phyloP scores from a whole-genome alignment of 2,329 filamentous ascomycete genomes.

The Simplicillium sp. region DNA sequence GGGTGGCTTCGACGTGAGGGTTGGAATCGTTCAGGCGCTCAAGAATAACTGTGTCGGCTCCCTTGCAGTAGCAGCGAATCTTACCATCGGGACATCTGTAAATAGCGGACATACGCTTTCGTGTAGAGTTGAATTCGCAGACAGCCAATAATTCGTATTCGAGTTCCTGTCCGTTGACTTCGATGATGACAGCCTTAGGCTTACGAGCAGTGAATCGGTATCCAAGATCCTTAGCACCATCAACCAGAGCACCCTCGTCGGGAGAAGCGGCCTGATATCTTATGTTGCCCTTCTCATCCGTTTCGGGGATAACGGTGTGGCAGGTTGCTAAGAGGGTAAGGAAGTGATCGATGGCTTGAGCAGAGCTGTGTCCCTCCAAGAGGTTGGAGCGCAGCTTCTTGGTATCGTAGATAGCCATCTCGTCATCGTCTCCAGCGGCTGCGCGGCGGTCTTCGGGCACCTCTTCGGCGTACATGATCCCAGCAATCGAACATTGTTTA shows the following conservation, averaged over 20 bases:
- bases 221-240: slow-evolving; percentile 76
- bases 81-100: slow-evolving; percentile 95
- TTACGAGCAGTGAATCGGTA: slow-evolving; percentile 89
- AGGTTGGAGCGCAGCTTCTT: slow-evolving; percentile 64
- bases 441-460: slow-evolving; percentile 84
- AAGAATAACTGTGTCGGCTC: slow-evolving; percentile 93
- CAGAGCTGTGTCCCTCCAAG: slow-evolving; percentile 38
- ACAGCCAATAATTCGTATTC: slow-evolving; percentile 91
- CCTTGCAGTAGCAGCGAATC: slow-evolving; percentile 89
- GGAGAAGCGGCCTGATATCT: slow-evolving; percentile 98
- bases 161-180: slow-evolving; percentile 58
- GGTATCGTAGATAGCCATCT: slow-evolving; percentile 78
- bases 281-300: slow-evolving; percentile 70
- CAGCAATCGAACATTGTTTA: slow-evolving; percentile 85
- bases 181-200: slow-evolving; percentile 78
- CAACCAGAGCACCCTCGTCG: slow-evolving; percentile 92
- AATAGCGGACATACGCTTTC: slow-evolving; percentile 96
- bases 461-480: slow-evolving; percentile 87
- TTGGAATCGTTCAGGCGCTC: slow-evolving; percentile 81
- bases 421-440: slow-evolving; percentile 65
- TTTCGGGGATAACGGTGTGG: slow-evolving; percentile 94
- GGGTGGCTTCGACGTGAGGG: slow-evolving; percentile 77
- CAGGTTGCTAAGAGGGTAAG: slow-evolving; percentile 79
- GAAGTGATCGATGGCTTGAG: slow-evolving; percentile 63
- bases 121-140: slow-evolving; percentile 92